Conservation (phyloP, 78 protist species). For the Dictyostelium purpureum region DNA sequence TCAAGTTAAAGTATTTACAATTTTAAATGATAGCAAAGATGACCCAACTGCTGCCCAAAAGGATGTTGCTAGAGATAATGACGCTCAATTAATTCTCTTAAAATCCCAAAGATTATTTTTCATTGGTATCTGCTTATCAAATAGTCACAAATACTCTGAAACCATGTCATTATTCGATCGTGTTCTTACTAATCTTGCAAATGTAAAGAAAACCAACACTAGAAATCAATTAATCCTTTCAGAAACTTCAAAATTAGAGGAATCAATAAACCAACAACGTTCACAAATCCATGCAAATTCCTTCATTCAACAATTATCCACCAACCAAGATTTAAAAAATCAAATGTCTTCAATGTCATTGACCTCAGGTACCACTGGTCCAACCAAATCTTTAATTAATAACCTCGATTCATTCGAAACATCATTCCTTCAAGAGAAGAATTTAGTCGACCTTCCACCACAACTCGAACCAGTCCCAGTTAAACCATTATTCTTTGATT, state of each 20-base stretch:
- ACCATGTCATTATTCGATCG: slow-evolving; percentile 12
- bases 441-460: slow-evolving; percentile 39
- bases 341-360: slow-evolving; percentile 42
- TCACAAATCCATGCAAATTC: slow-evolving; percentile 69
- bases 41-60: background rate
- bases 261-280: background rate
- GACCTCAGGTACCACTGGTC: background rate
- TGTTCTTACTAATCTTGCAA: background rate
- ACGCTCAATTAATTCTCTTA: slow-evolving; percentile 30
- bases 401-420: slow-evolving; percentile 46
- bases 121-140: background rate
- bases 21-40: slow-evolving; percentile 4
- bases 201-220: background rate
- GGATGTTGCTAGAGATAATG: slow-evolving; percentile 1
- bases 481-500: slow-evolving; percentile 67
- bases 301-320: slow-evolving; percentile 34
- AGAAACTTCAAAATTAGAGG: slow-evolving; percentile 7
- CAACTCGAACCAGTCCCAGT: slow-evolving; percentile 27
- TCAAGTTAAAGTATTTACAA: slow-evolving; percentile 22
- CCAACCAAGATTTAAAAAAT: slow-evolving; percentile 40
- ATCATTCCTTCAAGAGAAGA: slow-evolving; percentile 35
- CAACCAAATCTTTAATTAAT: background rate
- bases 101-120: slow-evolving; percentile 21
- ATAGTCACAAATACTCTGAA: slow-evolving; percentile 30
- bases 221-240: background rate